These are phyloP conservation scores for Starmerella khaoyaiensis DNA, from an alignment of 805 yeast genomes.

Conservation along the genomic window DNA sequence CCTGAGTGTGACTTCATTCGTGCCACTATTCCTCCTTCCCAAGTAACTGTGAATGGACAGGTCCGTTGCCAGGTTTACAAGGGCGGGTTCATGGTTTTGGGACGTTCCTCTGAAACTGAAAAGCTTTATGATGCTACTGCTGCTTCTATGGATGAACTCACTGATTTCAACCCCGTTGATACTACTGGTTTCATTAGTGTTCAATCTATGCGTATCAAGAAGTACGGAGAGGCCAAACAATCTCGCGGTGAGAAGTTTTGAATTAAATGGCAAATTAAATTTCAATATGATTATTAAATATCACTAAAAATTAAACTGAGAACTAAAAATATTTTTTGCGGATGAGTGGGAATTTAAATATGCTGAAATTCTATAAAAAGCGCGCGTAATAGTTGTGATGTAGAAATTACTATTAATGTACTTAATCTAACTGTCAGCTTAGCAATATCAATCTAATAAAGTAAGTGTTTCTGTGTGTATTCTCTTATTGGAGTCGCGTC, in stretches of 20 bases:
- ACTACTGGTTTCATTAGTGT: slow-evolving; percentile 96
- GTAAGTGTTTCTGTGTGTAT: no score
- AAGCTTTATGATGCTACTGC: slow-evolving; percentile 95
- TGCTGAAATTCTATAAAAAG: no score
- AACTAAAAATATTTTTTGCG: no score
- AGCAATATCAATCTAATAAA: no score
- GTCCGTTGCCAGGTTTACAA: slow-evolving; percentile 91
- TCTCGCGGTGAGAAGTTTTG: slow-evolving; percentile 44
- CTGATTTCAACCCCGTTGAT: slow-evolving; percentile 95
- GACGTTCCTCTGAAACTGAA: slow-evolving; percentile 92
- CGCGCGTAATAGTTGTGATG: no score
- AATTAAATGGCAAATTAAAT: background rate
- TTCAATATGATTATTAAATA: background rate
- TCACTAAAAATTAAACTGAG: background rate
- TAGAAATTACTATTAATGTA: no score
- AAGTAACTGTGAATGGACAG: slow-evolving; percentile 86
- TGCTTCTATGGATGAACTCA: slow-evolving; percentile 97
- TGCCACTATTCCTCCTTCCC: slow-evolving; percentile 69
- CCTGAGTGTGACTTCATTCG: slow-evolving; percentile 97
- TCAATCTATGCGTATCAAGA: slow-evolving; percentile 95
- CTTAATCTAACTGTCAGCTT: no score
- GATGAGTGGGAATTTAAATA: no score
- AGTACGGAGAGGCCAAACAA: slow-evolving; percentile 91
- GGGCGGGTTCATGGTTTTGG: slow-evolving; percentile 72
- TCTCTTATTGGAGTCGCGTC: no score